A percentile compares a stretch with the other conserved stretches of the same genome.
Evolutionary conservation across 2,329 filamentous ascomycete genomes (phyloP).

Genomic region (Fusarium sp.): DNA sequence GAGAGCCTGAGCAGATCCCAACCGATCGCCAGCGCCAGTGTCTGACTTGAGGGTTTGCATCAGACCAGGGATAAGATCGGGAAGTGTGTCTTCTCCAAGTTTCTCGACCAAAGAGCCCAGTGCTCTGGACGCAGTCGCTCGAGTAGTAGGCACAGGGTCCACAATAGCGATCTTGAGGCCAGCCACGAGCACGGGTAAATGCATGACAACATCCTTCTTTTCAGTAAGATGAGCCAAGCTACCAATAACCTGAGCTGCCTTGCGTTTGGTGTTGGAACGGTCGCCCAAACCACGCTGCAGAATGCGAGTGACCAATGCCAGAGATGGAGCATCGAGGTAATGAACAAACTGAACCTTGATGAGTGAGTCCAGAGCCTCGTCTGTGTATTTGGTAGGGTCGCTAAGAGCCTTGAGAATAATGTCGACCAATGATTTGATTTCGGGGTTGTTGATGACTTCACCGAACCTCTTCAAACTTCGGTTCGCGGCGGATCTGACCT

Average conservation of each 20-base stretch:
- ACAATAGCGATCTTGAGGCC: slow-evolving; percentile 91
- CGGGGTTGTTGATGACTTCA: slow-evolving; percentile 97
- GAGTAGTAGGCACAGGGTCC: slow-evolving; percentile 95
- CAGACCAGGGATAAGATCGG: slow-evolving; percentile 95
- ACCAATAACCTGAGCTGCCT: slow-evolving; percentile 97
- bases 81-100: slow-evolving; percentile 94
- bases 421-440: slow-evolving; percentile 92
- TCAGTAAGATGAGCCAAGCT: slow-evolving; percentile 97
- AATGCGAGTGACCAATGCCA: slow-evolving; percentile 95
- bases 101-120: slow-evolving; percentile 98
- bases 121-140: slow-evolving; percentile 95
- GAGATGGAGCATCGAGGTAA: slow-evolving; percentile 96
- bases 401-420: slow-evolving; percentile 96
- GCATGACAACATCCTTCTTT: slow-evolving; percentile 90
- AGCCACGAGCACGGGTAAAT: slow-evolving; percentile 91
- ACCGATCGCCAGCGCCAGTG: slow-evolving; percentile 92
- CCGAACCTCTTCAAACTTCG: slow-evolving; percentile 97
- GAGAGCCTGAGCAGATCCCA: slow-evolving; percentile 96
- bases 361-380: slow-evolving; percentile 90
- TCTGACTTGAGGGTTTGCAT: slow-evolving; percentile 99
- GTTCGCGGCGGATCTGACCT: slow-evolving; percentile 92
- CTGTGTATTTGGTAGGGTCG: slow-evolving; percentile 96
- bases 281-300: slow-evolving; percentile 92
- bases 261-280: slow-evolving; percentile 93
- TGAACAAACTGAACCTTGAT: slow-evolving; percentile 99